A percentile compares a stretch with the other conserved stretches of the same genome.
Evolutionary conservation across 1,284 basidiomycete genomes (phyloP).

Genomic region (Cutaneotrichosporon spelunceum): DNA sequence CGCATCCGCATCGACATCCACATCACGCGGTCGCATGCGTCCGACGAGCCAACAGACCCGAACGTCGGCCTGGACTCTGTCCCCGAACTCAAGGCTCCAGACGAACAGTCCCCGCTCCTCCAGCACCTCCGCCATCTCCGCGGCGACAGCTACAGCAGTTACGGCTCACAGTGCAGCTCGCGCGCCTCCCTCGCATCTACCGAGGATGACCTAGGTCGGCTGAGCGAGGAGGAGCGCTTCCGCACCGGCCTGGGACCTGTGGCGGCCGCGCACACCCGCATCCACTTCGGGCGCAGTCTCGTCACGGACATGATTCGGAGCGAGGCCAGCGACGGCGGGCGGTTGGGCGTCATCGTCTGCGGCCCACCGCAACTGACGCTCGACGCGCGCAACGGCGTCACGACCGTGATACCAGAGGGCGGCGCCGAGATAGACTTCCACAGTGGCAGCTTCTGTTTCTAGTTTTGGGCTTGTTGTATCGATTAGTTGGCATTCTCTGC

Average conservation of each 20-base stretch:
- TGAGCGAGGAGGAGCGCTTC: background rate
- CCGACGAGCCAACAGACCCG: conserved; percentile 12
- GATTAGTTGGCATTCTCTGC: too few relatives aligned
- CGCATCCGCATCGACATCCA: conserved; percentile 21
- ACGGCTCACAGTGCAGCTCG: background rate
- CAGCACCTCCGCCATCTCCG: background rate
- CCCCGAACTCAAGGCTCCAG: background rate
- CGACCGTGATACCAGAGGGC: background rate
- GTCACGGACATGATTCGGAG: background rate
- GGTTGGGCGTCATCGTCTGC: background rate
- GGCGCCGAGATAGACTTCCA: background rate
- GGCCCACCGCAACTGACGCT: conserved; percentile 1
- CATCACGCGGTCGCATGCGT: conserved; percentile 18
- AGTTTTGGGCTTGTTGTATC: too few relatives aligned
- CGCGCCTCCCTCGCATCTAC: background rate
- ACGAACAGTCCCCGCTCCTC: background rate
- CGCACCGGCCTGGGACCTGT: background rate
- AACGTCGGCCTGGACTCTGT: background rate
- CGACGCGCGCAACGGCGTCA: background rate
- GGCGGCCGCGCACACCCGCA: background rate
- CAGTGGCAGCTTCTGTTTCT: conserved; percentile 6
- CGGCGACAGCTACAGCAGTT: background rate
- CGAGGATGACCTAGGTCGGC: background rate
- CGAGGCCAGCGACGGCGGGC: background rate
- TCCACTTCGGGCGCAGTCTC: background rate